phyloP scores from a whole-genome alignment of 2,329 filamentous ascomycete species.

The Tolypocladium nubicola region DNA sequence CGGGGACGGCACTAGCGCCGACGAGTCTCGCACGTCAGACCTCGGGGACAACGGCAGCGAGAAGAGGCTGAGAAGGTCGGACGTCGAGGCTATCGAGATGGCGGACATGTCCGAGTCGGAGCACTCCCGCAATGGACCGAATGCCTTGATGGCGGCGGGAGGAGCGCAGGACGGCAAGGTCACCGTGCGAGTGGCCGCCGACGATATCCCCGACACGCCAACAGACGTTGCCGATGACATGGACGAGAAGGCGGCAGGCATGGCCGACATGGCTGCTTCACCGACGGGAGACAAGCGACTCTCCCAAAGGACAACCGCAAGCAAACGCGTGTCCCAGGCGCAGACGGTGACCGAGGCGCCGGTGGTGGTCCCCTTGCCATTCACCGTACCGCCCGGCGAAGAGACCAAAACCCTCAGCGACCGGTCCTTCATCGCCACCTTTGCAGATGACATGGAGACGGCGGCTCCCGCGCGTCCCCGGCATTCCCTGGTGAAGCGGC shows the following conservation, averaged over 20 bases:
- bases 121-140: conserved; percentile 15
- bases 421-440: conserved; percentile 58
- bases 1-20: conserved; percentile 43
- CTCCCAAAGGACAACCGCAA: conserved; percentile 10
- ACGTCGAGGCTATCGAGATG: conserved; percentile 44
- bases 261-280: conserved; percentile 15
- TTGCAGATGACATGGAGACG: conserved; percentile 50
- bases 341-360: conserved; percentile 26
- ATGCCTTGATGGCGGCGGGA: conserved; percentile 30
- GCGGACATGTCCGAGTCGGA: conserved; percentile 31
- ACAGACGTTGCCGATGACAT: conserved; percentile 12
- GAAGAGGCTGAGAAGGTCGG: conserved; percentile 26
- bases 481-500: conserved; percentile 32
- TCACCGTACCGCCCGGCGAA: conserved; percentile 42
- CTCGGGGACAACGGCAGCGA: conserved; percentile 38
- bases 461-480: conserved; percentile 13
- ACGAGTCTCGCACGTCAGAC: conserved; percentile 37
- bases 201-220: conserved; percentile 28
- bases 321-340: conserved; percentile 6
- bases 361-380: conserved; percentile 54
- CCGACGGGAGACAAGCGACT: conserved; percentile 7
- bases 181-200: conserved; percentile 41
- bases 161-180: conserved; percentile 33
- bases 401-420: conserved; percentile 32
- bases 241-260: conserved; percentile 18